A percentile compares a stretch with the other conserved stretches of the same genome.
Conservation (phyloP, 129 eudicot species). For the Centaurea solstitialis region DNA sequence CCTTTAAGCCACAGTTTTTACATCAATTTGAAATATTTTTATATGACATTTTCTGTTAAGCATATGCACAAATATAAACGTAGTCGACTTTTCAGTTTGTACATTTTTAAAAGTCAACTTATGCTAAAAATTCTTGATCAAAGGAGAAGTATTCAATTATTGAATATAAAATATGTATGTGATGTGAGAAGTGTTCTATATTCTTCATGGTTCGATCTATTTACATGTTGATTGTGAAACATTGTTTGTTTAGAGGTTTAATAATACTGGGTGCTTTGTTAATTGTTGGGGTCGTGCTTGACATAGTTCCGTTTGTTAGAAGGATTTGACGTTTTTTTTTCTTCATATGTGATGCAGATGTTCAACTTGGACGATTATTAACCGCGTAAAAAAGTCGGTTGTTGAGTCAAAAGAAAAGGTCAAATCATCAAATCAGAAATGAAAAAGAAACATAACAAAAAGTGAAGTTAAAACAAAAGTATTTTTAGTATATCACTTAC, state of each 20-base stretch:
- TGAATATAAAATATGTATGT: not conserved
- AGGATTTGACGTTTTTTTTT: too few relatives aligned
- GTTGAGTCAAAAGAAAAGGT: not conserved
- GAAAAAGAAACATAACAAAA: too few relatives aligned
- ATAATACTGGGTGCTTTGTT: not conserved
- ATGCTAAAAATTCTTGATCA: not conserved
- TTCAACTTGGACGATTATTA: not conserved
- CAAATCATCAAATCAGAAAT: not conserved
- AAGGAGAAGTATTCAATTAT: not conserved
- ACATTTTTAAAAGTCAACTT: not conserved
- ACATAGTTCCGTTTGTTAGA: too few relatives aligned
- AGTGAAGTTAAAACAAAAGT: not conserved
- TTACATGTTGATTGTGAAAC: not conserved
- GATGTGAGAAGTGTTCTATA: not conserved
- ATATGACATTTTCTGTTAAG: not conserved
- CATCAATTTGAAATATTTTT: not conserved
- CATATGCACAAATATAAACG: not conserved
- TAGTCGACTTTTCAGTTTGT: too few relatives aligned
- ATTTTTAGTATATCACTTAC: too few relatives aligned
- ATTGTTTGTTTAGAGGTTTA: not conserved
- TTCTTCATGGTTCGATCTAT: too few relatives aligned
- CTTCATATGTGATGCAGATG: not conserved
- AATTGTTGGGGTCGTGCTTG: not conserved
- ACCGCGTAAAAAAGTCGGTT: not conserved
- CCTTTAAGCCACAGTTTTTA: too few relatives aligned